Evolutionary conservation across 2,329 filamentous ascomycete genomes (phyloP).

Genomic region (Dactylonectria macrodidyma): DNA sequence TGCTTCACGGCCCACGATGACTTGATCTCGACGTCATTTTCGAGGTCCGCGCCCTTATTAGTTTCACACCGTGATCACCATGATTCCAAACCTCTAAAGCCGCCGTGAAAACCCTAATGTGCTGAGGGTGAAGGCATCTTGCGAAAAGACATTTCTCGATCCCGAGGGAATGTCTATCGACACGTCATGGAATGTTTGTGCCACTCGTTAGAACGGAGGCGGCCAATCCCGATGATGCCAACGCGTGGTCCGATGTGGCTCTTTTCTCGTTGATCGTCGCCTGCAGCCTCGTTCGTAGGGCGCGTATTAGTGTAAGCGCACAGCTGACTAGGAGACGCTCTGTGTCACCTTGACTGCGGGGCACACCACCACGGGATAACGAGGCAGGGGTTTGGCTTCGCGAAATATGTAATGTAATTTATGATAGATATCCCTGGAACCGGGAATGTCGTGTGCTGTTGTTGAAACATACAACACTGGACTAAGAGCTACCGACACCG

Average conservation of each 20-base stretch:
- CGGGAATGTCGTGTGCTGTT: not conserved
- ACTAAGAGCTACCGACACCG: not conserved
- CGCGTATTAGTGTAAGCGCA: constrained; percentile 16
- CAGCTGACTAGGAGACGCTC: not conserved
- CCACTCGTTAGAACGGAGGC: not conserved
- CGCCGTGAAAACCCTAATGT: not conserved
- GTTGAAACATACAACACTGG: constrained; percentile 14
- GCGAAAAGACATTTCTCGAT: not conserved
- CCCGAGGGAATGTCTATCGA: not conserved
- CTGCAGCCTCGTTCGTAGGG: constrained; percentile 2
- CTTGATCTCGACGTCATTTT: constrained; percentile 44
- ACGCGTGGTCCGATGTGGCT: not conserved
- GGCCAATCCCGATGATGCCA: constrained; percentile 14
- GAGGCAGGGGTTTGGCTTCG: constrained; percentile 3
- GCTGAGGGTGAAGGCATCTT: not conserved
- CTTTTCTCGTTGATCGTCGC: constrained; percentile 7
- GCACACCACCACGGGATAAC: constrained; percentile 4
- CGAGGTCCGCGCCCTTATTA: constrained; percentile 15
- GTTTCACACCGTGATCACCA: not conserved
- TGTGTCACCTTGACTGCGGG: constrained; percentile 10
- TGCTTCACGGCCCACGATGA: constrained; percentile 31
- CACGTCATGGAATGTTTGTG: constrained; percentile 20
- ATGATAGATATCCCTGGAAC: constrained; percentile 7
- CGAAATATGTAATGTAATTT: no score
- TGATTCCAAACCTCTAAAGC: not conserved